A percentile compares a stretch with the other conserved stretches of the same genome.
Evolutionary conservation across 768 basidiomycete species (phyloP).

Genomic region (Termitomyces sp.): DNA sequence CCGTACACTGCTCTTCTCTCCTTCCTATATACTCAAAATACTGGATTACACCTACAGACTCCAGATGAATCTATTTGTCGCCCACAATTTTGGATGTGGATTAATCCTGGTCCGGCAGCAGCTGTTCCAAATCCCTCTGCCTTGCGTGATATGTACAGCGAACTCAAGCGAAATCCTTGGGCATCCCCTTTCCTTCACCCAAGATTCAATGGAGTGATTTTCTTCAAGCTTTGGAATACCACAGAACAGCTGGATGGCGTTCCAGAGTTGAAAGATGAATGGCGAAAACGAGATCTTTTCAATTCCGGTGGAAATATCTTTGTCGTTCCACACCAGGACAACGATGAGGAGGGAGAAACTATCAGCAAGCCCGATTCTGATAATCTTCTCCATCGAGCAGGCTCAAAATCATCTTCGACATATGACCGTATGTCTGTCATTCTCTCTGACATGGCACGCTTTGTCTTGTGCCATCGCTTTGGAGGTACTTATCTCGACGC

Average conservation of each 20-base stretch:
- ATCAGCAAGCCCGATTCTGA: conserved; percentile 33
- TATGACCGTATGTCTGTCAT: conserved; percentile 93
- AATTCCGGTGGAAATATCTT: conserved; percentile 81
- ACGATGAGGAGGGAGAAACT: conserved; percentile 1
- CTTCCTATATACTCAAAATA: conserved; percentile 94
- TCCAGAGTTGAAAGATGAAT: conserved; percentile 85
- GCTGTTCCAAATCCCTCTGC: conserved; percentile 83
- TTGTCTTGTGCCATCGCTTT: conserved; percentile 93
- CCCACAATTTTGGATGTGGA: conserved; percentile 97
- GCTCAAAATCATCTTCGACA: conserved; percentile 76
- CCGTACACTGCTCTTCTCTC: conserved; percentile 93
- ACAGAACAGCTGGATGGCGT: conserved; percentile 93
- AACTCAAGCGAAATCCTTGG: conserved; percentile 86
- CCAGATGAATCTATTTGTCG: conserved; percentile 59
- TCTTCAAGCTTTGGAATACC: conserved; percentile 98
- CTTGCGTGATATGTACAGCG: conserved; percentile 73
- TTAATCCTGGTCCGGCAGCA: conserved; percentile 96
- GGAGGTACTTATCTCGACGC: conserved; percentile 97
- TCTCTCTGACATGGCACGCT: conserved; percentile 94
- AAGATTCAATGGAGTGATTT: conserved; percentile 86
- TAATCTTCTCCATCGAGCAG: conserved; percentile 62
- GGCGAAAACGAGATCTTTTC: conserved; percentile 82
- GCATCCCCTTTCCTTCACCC: conserved; percentile 91
- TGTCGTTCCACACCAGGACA: conserved; percentile 47
- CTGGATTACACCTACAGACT: conserved; percentile 67